Conservation (phyloP, 1,139 yeast species). For the Fermentozyma sake region DNA sequence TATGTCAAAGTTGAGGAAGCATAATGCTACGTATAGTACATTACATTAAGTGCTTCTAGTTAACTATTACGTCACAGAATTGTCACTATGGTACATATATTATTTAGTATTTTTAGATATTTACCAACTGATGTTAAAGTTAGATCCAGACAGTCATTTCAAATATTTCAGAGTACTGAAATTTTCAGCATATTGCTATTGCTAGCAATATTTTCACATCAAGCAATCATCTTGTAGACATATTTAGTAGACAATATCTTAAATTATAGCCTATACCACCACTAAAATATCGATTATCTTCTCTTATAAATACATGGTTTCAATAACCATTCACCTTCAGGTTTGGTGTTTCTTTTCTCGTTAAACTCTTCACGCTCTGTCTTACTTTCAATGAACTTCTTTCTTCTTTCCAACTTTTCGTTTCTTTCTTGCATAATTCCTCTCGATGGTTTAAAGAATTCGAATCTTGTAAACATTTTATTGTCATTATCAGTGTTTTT, state of each 20-base stretch:
- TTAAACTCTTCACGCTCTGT: conserved; percentile 57
- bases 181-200: too few species aligned
- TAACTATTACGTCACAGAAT: too few species aligned
- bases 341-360: conserved; percentile 47
- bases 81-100: too few species aligned
- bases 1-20: too few species aligned
- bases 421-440: conserved; percentile 65
- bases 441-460: conserved; percentile 81
- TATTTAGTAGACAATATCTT: background rate
- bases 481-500: conserved; percentile 81
- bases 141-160: too few species aligned
- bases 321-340: conserved; percentile 84
- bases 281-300: conserved; percentile 47
- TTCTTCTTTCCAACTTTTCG: conserved; percentile 58
- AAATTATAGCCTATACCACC: background rate
- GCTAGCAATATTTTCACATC: background rate
- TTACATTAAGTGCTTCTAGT: too few species aligned
- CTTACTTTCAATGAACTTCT: conserved; percentile 70
- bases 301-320: conserved; percentile 96
- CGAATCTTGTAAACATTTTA: conserved; percentile 93
- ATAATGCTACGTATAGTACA: too few species aligned
- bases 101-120: too few species aligned
- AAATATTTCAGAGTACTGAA: too few species aligned
- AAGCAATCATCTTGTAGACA: background rate
- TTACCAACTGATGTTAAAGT: too few species aligned